Percentiles rank a stretch among this genome's conserved stretches.
phyloP scores from a whole-genome alignment of 1,284 basidiomycete genomes.

The Moesziomyces parantarcticus region DNA sequence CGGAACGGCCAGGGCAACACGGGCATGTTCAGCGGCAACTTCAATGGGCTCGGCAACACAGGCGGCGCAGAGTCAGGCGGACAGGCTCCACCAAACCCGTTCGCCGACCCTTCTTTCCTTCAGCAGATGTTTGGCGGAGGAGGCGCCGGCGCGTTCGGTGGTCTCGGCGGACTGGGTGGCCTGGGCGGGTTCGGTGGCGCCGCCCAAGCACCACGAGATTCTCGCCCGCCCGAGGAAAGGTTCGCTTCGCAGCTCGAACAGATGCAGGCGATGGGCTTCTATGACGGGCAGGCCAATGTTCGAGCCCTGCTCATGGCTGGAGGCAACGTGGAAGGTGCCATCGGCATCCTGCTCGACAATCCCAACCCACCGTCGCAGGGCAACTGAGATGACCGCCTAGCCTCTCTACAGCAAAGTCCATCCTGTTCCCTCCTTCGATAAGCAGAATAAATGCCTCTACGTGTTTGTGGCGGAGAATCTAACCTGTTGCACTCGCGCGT shows the following conservation, averaged over 20 bases:
- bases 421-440: too few species aligned
- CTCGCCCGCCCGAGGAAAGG: conserved; percentile 62
- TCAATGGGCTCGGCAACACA: conserved; percentile 19
- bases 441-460: not conserved
- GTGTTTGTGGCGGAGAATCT: not conserved
- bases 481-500: not conserved
- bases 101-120: conserved; percentile 36
- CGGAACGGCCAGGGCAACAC: conserved; percentile 19
- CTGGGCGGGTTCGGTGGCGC: conserved; percentile 21
- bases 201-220: conserved; percentile 37
- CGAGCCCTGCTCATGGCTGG: conserved; percentile 61
- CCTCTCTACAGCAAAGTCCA: too few species aligned
- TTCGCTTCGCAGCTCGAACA: conserved; percentile 63
- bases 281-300: conserved; percentile 60
- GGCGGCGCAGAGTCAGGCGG: conserved; percentile 14
- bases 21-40: conserved; percentile 19
- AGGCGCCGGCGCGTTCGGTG: conserved; percentile 34
- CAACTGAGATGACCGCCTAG: conserved; percentile 1
- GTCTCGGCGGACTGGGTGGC: conserved; percentile 40
- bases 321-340: conserved; percentile 61
- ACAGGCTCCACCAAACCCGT: conserved; percentile 23
- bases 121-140: conserved; percentile 48
- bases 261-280: conserved; percentile 65
- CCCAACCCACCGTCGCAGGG: conserved; percentile 35
- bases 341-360: conserved; percentile 56